Base-by-base conservation (phyloP, 2,329 filamentous ascomycete species). In the Ophiostoma piceae region DNA sequence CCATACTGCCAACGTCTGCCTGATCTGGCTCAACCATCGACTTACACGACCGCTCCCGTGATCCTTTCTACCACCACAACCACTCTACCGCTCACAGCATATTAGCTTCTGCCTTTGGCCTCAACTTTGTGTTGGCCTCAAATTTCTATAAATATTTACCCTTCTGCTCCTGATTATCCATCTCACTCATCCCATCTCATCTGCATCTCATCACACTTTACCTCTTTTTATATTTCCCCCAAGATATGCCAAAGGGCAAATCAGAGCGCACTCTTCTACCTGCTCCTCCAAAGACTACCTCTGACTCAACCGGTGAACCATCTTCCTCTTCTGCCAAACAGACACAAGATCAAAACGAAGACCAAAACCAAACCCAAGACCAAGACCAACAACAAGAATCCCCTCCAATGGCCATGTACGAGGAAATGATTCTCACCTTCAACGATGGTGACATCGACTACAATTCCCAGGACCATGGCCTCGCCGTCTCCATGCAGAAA, bases 401-500 rank as follows among this genome's bases (percentile, higher is more conserved):
- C 51, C 9, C 9, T 16, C n/a, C 51, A 47, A 47, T 47, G 43
- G 43, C 43, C 16, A 65, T 22, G 32, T 71, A 71, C 69, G 70
- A 73, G 14, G 67, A 72, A 11, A 73, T 73, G 71, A 69, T 72
- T 16, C 41, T 72, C 22, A 67, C 68, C 2, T 74, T 74, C 47
- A 51, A 67, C 14, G 70, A 70, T 8, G 72, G 70, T 9, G 70
- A 74, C 26, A 65, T 70, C 5, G 73, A 73, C 67, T 73, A 74
- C 71, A 74, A 71, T 26, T 35, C 22, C 19, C 62, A 65, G 35
- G 69, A 68, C 65, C n/a, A 4, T 19, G 8, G 35, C 35, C 35
- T 35, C 8, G 19, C 32, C 35, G 35, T 65, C 35, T 8, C 19
- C 14, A 65, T 22, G 68, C 78, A 77, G 71, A 79, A 77, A 19